Base-by-base conservation (phyloP, 73 alveolate species). In the Breviolum minutum region DNA sequence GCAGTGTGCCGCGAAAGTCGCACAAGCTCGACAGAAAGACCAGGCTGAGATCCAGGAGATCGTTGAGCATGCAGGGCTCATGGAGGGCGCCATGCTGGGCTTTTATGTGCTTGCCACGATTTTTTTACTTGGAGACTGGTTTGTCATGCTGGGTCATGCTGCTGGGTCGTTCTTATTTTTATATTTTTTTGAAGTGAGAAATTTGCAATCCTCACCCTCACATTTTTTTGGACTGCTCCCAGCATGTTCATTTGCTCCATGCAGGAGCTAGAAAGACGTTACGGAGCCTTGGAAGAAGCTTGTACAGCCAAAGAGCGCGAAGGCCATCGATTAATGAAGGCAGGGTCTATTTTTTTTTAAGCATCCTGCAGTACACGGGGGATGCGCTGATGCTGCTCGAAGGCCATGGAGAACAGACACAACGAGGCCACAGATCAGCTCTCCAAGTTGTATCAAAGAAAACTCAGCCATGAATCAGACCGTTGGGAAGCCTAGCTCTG, bases 21-120 rank as follows among this genome's bases (percentile, higher is more conserved):
- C 89, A 40, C 97, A 92, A 83, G 97, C 97, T 22, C 79, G 89
- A n/a, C 80, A 71, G 89, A 91, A 91, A 79, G 97, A 91, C 68
- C 97, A 91, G 61, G 89, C 97, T 10, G 89, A 91, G 89, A 91
- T 91, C 54, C 77, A 91, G 97, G 97, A 71, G 87, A 85, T n/a
- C 29, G 0, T 8, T 12, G 70, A 79, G 61, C 11, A 29, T 32
- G 22, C 19, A 19, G 4, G 79, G 27, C 26, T 16, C 5, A 24
- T 24, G 27, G 79, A 24, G 26, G 26, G 19, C 79, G 13, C 77
- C 77, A 68, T 68, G 77, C 77, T 13, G 77, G 19, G 13, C 26
- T 19, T 14, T 19, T 13, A 68, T 68, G 77, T 14, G 77, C 19
- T 68, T 68, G 77, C 19, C 77, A 14, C 77, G 19, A 19, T 68